Base-by-base conservation (phyloP, 2,329 filamentous ascomycete genomes). In the Colletotrichum tamarilloi region DNA sequence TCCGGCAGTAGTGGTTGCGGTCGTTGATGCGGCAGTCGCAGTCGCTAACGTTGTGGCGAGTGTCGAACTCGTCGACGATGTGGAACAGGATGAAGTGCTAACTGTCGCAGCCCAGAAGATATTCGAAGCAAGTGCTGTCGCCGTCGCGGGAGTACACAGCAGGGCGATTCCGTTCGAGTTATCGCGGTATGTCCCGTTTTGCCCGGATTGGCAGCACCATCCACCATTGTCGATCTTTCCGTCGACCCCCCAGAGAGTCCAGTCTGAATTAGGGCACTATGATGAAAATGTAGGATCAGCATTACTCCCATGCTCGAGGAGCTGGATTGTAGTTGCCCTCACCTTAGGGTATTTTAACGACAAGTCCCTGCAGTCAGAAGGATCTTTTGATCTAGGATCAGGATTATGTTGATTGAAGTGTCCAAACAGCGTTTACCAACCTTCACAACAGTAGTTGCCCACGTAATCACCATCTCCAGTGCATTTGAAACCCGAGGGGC, bases 401-500 rank as follows among this genome's bases (percentile, higher is more conserved):
- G 63, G 14, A 9, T n/a, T 7, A 11, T 12, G 26, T 32, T 28
- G 28, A 30, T 30, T 32, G 14, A 1, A 4, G 9, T 32, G 16
- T 57, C 42, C 8, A 49, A 22, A 49, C 42, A 5, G 19, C 19
- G 19, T 22, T 4, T 19, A 4, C 64, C 19, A 5, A 60, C 64
- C 64, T 35, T 26, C 28, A 28, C 66, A 68, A 30, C 66, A 68
- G 32, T 68, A 68, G 30, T 68, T 68, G 1, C 66, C 66, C 2
- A 68, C 66, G 30, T 68, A 68, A 58, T 68, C 66, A 16, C 66
- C 66, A 2, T 68, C 66, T 19, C 66, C 66, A 0, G 66, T 68
- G 28, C 66, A 68, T 22, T 46, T 46, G 5, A 55, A 68, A 14
- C 57, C 66, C 1, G 66, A 68, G n/a, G 66, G 66, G 24, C 66